These are phyloP conservation scores for Meripilus lineatus DNA, from an alignment of 1,284 basidiomycete species.

Conservation along the genomic window DNA sequence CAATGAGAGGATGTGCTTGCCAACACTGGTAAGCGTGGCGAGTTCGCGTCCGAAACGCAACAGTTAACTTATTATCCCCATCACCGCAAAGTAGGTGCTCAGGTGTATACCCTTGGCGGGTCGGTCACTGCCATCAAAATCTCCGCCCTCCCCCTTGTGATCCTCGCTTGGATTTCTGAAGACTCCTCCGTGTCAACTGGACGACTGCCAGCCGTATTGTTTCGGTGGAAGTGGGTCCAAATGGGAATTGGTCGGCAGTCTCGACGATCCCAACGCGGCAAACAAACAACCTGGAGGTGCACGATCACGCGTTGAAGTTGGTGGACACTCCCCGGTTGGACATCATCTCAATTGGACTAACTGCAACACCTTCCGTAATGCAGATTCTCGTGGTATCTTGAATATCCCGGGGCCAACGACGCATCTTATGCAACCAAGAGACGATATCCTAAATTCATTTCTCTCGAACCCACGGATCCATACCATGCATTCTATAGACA, in stretches of 20 bases:
- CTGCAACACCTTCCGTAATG: conserved; percentile 92
- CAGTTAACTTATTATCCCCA: too few species aligned
- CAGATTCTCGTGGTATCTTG: conserved; percentile 77
- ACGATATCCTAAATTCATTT: too few species aligned
- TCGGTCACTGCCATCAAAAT: conserved; percentile 65
- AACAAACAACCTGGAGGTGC: conserved; percentile 41
- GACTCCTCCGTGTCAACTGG: conserved; percentile 85
- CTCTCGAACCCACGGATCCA: too few species aligned
- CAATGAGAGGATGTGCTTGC: too few species aligned
- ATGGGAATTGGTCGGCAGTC: conserved; percentile 73
- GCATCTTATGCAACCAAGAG: too few species aligned
- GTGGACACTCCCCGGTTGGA: conserved; percentile 54
- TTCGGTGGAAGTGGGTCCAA: conserved; percentile 70
- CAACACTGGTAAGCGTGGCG: too few species aligned
- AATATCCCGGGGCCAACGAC: conserved; percentile 34
- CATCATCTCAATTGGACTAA: conserved; percentile 92
- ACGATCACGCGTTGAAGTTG: conserved; percentile 28
- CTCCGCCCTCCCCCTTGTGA: conserved; percentile 75
- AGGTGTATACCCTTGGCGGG: conserved; percentile 69
- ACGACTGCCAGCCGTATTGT: conserved; percentile 95
- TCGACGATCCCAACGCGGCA: conserved; percentile 69
- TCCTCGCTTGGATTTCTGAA: conserved; percentile 84
- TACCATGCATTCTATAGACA: too few species aligned
- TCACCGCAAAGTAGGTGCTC: too few species aligned
- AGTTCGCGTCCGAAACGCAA: too few species aligned